Percentiles rank a stretch among this genome's conserved stretches.
phyloP scores from a whole-genome alignment of 108 stramenopile genomes.

The Skeletonema menzelii region DNA sequence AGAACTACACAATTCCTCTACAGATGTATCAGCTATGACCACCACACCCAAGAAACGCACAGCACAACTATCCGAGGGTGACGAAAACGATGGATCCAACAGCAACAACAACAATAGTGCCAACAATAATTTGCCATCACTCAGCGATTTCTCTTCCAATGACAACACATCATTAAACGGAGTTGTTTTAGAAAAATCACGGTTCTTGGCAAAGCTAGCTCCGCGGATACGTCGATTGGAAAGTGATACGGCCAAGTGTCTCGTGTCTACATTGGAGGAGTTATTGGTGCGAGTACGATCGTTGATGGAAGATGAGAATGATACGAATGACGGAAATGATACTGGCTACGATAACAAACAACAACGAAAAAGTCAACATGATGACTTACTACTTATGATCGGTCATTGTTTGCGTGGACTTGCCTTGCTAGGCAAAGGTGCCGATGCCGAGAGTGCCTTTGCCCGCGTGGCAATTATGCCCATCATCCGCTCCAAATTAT shows the following conservation, averaged over 20 bases:
- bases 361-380: conserved; percentile 8
- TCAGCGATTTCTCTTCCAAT: neutral
- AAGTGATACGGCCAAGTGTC: conserved; percentile 54
- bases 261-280: conserved; percentile 60
- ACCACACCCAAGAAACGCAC: conserved; percentile 28
- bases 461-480: conserved; percentile 89
- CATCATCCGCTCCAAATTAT: conserved; percentile 77
- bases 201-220: conserved; percentile 80
- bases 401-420: conserved; percentile 80
- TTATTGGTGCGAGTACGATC: conserved; percentile 54
- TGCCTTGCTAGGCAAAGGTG: conserved; percentile 68
- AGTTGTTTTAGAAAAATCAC: conserved; percentile 64
- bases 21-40: conserved; percentile 47
- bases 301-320: conserved; percentile 14
- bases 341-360: conserved; percentile 13
- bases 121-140: conserved; percentile 12
- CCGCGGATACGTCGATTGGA: conserved; percentile 85
- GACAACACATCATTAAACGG: conserved; percentile 9
- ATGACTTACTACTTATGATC: conserved; percentile 61
- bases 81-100: conserved; percentile 4
- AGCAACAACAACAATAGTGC: conserved; percentile 23
- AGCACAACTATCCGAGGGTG: neutral
- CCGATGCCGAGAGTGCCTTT: conserved; percentile 83
- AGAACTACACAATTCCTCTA: conserved; percentile 66
- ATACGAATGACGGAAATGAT: conserved; percentile 13